Conservation (phyloP, 2,329 filamentous ascomycete genomes). For the Aspergillus ustus region DNA sequence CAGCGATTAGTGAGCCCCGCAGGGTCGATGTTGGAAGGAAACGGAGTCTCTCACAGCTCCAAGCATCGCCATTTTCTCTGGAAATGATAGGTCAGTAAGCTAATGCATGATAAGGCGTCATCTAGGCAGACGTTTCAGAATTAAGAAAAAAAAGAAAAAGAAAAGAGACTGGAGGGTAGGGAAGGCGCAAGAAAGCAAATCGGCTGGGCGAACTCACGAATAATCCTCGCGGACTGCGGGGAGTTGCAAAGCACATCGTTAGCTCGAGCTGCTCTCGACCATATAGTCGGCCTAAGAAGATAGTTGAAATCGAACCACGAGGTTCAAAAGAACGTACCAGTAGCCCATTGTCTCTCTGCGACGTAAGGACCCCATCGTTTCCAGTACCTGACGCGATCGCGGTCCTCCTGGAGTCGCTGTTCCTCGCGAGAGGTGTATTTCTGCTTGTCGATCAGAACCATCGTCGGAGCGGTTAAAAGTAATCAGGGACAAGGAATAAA, state of each 20-base stretch:
- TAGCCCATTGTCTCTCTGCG: slow-evolving; percentile 93
- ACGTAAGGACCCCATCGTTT: slow-evolving; percentile 98
- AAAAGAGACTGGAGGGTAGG: not conserved
- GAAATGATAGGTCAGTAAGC: not conserved
- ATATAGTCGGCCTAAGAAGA: not conserved
- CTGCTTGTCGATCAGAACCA: slow-evolving; percentile 89
- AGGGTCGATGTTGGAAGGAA: not conserved
- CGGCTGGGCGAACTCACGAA: slow-evolving; percentile 57
- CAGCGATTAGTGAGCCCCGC: slow-evolving; percentile 17
- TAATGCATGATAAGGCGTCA: slow-evolving; percentile 9
- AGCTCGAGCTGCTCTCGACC: slow-evolving; percentile 19
- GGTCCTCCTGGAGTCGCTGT: slow-evolving; percentile 84
- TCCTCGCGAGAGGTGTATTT: slow-evolving; percentile 90
- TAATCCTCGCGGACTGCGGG: slow-evolving; percentile 85
- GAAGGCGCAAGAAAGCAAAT: slow-evolving; percentile 7
- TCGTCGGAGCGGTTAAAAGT: slow-evolving; percentile 43
- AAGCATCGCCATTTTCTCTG: slow-evolving; percentile 84
- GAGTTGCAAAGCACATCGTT: slow-evolving; percentile 29
- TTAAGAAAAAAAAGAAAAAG: not conserved
- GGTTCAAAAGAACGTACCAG: slow-evolving; percentile 60
- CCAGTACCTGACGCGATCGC: slow-evolving; percentile 86
- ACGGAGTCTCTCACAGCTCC: slow-evolving; percentile 72
- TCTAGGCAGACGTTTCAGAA: not conserved
- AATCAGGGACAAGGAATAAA: slow-evolving; percentile 4
- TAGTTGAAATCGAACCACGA: slow-evolving; percentile 8